These are phyloP conservation scores for Scedosporium minutisporum DNA, from an alignment of 2,329 filamentous ascomycete species.

Conservation along the genomic window DNA sequence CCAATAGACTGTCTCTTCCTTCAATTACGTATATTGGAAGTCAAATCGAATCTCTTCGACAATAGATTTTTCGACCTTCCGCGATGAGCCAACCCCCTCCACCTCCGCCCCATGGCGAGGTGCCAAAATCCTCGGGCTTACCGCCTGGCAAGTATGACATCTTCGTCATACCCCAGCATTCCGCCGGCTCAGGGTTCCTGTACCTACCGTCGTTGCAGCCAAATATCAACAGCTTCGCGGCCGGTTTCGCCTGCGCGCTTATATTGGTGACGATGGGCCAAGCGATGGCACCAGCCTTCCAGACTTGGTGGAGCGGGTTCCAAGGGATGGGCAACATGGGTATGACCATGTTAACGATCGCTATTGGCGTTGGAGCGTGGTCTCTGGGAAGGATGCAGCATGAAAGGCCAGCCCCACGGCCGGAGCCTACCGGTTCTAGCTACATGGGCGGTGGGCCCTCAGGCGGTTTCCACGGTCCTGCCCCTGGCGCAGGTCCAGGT, in stretches of 20 bases:
- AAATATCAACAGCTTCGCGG: slow-evolving; percentile 82
- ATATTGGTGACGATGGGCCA: slow-evolving; percentile 64
- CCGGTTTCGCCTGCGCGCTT: slow-evolving; percentile 71
- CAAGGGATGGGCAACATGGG: slow-evolving; percentile 64
- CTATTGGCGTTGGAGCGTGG: slow-evolving; percentile 72
- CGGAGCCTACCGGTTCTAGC: slow-evolving; percentile 7
- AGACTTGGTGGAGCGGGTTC: slow-evolving; percentile 62
- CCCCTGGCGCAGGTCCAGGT: slow-evolving; percentile 21
- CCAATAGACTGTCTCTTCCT: neutral
- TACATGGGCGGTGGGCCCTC: slow-evolving; percentile 12
- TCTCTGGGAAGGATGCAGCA: slow-evolving; percentile 34
- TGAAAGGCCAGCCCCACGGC: slow-evolving; percentile 12
- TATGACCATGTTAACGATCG: slow-evolving; percentile 60
- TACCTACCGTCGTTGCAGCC: slow-evolving; percentile 86
- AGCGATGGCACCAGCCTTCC: slow-evolving; percentile 62
- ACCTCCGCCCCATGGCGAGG: slow-evolving; percentile 76
- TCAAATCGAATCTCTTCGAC: neutral
- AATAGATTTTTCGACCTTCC: neutral
- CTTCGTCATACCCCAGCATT: slow-evolving; percentile 90
- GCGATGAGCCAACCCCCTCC: slow-evolving; percentile 52
- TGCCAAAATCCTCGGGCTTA: slow-evolving; percentile 60
- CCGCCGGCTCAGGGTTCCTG: slow-evolving; percentile 77
- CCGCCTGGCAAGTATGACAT: slow-evolving; percentile 93
- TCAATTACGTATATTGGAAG: neutral
- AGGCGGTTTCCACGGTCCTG: slow-evolving; percentile 20